Evolutionary conservation across 2,329 filamentous ascomycete species (phyloP).

Genomic region (Apiospora arundinis): DNA sequence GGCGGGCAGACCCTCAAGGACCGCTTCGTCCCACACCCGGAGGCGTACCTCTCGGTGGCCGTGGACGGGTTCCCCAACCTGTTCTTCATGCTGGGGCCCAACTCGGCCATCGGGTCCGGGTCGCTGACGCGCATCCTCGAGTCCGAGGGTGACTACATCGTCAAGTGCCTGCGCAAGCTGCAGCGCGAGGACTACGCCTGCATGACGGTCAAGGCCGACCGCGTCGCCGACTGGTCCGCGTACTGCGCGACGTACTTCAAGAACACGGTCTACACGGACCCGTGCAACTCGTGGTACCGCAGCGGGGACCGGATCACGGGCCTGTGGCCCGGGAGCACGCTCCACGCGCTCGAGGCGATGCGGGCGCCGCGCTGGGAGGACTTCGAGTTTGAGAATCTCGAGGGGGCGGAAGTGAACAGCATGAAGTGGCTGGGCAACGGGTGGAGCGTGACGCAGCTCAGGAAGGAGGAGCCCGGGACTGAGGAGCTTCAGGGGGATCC

Average conservation of each 20-base stretch:
- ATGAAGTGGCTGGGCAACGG: constrained; percentile 51
- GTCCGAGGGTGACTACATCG: constrained; percentile 54
- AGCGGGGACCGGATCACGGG: constrained; percentile 48
- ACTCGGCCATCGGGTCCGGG: constrained; percentile 54
- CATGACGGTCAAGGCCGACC: constrained; percentile 50
- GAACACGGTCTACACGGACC: constrained; percentile 53
- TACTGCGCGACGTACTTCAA: constrained; percentile 56
- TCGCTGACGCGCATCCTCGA: constrained; percentile 55
- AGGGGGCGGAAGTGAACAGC: constrained; percentile 36
- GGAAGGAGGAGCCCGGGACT: constrained; percentile 36
- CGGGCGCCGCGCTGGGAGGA: constrained; percentile 54
- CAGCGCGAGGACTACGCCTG: constrained; percentile 53
- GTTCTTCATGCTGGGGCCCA: constrained; percentile 56
- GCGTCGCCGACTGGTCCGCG: constrained; percentile 53
- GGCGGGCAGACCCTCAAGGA: constrained; percentile 43
- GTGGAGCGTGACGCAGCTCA: constrained; percentile 45
- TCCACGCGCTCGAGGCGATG: constrained; percentile 51
- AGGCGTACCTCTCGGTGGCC: constrained; percentile 53
- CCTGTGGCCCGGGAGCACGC: constrained; percentile 52
- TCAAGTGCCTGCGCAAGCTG: constrained; percentile 53
- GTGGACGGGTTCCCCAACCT: constrained; percentile 57
- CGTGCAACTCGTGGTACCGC: constrained; percentile 62
- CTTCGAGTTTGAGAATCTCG: constrained; percentile 47
- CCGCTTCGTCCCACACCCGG: constrained; percentile 47
- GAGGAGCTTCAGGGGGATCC: constrained; percentile 37